phyloP scores from a whole-genome alignment of 495 filamentous ascomycete genomes.

The Penicillium malachiteum region DNA sequence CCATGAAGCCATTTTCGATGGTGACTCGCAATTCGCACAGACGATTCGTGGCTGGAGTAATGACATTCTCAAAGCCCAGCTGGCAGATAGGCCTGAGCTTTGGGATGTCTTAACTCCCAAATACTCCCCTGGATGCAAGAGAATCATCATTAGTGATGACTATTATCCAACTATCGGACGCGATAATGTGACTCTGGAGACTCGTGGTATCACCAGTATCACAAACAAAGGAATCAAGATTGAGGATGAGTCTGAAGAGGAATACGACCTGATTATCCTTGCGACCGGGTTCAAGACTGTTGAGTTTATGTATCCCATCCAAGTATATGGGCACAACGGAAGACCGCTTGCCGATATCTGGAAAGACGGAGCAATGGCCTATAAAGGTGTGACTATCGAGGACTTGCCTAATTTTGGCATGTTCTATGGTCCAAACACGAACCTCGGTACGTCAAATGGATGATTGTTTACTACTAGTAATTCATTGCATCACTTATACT shows the following conservation, averaged over 20 bases:
- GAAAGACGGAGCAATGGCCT: conserved; percentile 45
- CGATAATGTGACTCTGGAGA: conserved; percentile 51
- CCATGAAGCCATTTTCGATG: conserved; percentile 38
- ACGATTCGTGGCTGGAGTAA: conserved; percentile 28
- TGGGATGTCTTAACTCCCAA: conserved; percentile 50
- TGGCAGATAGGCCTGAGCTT: conserved; percentile 43
- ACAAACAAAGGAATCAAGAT: conserved; percentile 45
- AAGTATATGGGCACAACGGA: conserved; percentile 45
- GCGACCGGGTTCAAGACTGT: conserved; percentile 57
- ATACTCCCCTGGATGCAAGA: conserved; percentile 55
- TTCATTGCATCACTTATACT: too few species aligned
- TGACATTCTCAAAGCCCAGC: conserved; percentile 30
- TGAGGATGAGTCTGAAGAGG: conserved; percentile 31
- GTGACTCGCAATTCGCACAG: conserved; percentile 31
- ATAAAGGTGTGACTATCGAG: conserved; percentile 47
- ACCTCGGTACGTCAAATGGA: conserved; percentile 39
- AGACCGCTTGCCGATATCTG: conserved; percentile 48
- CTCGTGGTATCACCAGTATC: conserved; percentile 40
- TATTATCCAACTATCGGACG: conserved; percentile 48
- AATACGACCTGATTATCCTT: conserved; percentile 54
- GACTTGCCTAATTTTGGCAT: conserved; percentile 58
- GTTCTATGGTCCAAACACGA: conserved; percentile 59
- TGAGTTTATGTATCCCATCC: conserved; percentile 56
- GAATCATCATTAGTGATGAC: conserved; percentile 56
- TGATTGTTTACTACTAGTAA: too few species aligned